phyloP scores from a whole-genome alignment of 2,329 filamentous ascomycete species.

The Pestalotiopsis sp. region DNA sequence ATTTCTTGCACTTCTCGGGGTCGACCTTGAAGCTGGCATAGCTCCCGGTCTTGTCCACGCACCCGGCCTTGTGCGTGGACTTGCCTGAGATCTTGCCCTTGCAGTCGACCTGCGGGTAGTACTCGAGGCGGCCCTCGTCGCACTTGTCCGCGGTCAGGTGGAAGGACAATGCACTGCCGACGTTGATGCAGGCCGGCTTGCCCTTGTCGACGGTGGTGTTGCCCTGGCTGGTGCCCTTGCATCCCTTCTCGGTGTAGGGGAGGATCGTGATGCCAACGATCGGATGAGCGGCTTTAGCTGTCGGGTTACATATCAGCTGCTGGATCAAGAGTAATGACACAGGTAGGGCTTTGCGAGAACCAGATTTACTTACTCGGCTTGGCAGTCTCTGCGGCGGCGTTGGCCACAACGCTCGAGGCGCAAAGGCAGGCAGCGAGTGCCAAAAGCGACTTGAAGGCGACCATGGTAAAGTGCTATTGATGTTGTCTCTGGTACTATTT shows the following conservation, averaged over 20 bases:
- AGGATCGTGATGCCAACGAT: neutral
- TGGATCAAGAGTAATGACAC: neutral
- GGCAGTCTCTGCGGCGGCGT: neutral
- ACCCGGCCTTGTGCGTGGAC: neutral
- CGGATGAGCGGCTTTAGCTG: neutral
- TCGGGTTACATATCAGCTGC: accelerated
- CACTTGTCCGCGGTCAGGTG: neutral
- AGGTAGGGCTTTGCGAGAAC: neutral
- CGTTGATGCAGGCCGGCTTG: neutral
- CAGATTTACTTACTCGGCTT: neutral
- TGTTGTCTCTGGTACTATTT: neutral
- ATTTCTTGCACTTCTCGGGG: neutral
- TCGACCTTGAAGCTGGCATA: neutral
- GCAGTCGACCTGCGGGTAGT: neutral
- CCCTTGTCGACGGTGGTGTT: neutral
- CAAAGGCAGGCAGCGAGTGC: neutral
- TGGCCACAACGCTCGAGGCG: neutral
- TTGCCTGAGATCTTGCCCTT: neutral
- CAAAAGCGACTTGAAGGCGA: neutral
- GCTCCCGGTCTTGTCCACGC: neutral
- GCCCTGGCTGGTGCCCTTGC: neutral
- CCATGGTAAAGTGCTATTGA: neutral
- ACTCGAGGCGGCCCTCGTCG: neutral
- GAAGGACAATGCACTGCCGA: neutral
- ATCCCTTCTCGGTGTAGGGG: neutral